Base-by-base conservation (phyloP, 768 basidiomycete species). In the Terana coerulea region DNA sequence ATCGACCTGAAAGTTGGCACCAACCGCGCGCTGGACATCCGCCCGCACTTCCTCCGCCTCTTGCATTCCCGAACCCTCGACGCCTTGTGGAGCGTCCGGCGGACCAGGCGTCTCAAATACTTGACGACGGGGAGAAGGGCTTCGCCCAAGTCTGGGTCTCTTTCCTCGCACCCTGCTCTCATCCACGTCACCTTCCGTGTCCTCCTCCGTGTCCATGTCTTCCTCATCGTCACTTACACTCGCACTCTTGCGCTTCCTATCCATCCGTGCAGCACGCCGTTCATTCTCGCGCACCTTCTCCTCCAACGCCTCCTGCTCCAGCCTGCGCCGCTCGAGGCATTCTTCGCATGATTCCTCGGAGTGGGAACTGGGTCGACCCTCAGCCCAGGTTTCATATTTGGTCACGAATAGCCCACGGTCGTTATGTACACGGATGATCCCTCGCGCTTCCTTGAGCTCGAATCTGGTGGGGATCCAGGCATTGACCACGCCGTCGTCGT, bases 401-500 rank as follows among this genome's bases (percentile, higher is more conserved):
- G 34, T 11, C 48, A 26, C 19, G 17, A 17, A 19, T 12, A 33
- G 9, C 22, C 34, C 15, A 15, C 39, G 9, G 24, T 15, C n/a
- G 19, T 40, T 22, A 22, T 40, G n/a, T 15, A 40, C 19, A 7
- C 39, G 39, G 8, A 40, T 22, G 24, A 15, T 22, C 8, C 24
- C 39, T 15, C n/a, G 24, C 8, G 19, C 19, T 22, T 40, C 39
- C 10, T 22, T 15, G 39, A 40, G n/a, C n/a, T 40, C 24, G 39
- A 40, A 15, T 9, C 24, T 22, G 19, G n/a, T 40, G 9, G 56
- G 69, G 60, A 57, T 74, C 74, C 77, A 78, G 21, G 68, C 77
- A 5, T 72, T 66, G 40, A 66, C 56, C n/a, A 75, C 56, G 19
- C 73, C 67, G 33, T 75, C 75, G 21, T 71, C 65, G 46, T 64